Evolutionary conservation across 169 alveolate species (phyloP).

Genomic region (Plasmodium ovale): DNA sequence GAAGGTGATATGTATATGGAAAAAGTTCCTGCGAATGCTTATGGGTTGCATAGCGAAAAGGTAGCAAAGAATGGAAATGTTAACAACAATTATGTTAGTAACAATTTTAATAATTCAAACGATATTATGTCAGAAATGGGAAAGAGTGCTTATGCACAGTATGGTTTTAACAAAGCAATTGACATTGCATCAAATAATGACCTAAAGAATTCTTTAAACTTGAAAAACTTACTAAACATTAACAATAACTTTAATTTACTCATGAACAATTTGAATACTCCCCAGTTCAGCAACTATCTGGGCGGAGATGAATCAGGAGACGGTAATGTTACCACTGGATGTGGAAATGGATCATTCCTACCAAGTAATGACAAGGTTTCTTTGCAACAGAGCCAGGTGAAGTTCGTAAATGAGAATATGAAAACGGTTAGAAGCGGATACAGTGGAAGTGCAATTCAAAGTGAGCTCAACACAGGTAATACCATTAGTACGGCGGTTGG

Average conservation of each 20-base stretch:
- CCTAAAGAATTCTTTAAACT: constrained; percentile 9
- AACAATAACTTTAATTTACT: constrained; percentile 47
- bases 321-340: too few relatives aligned
- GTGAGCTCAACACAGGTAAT: too few relatives aligned
- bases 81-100: neutral
- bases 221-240: constrained; percentile 46
- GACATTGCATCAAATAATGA: constrained; percentile 7
- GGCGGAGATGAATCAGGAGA: too few relatives aligned
- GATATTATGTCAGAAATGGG: constrained; percentile 2
- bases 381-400: neutral
- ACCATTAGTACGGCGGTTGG: too few relatives aligned
- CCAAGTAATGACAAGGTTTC: constrained; percentile 1
- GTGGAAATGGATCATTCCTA: too few relatives aligned
- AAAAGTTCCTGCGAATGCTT: neutral
- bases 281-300: neutral
- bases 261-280: constrained; percentile 22
- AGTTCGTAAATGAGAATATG: neutral
- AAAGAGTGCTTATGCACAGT: constrained; percentile 1
- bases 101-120: constrained; percentile 25
- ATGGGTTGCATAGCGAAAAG: neutral
- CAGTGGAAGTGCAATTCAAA: too few relatives aligned
- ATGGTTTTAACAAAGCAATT: neutral
- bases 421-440: neutral
- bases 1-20: neutral
- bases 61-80: neutral